Evolutionary conservation across 495 filamentous ascomycete species (phyloP).

Genomic region (Saxispiralis lemnorum): DNA sequence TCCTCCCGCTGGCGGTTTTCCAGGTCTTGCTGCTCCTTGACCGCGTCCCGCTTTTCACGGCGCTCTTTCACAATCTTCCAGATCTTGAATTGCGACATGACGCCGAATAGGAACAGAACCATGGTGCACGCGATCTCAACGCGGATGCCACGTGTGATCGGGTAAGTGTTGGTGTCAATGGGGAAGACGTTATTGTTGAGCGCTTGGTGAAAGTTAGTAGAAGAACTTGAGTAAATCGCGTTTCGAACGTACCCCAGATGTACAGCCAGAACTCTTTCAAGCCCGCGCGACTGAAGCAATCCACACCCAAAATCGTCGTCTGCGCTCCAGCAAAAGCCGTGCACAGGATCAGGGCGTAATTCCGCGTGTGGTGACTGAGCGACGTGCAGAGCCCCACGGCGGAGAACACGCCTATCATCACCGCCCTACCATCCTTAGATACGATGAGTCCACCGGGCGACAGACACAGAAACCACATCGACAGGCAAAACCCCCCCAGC

Average conservation of each 20-base stretch:
- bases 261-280: constrained; percentile 94
- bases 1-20: constrained; percentile 54
- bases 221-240: background rate
- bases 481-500: constrained; percentile 70
- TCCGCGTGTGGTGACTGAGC: constrained; percentile 61
- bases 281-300: constrained; percentile 77
- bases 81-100: constrained; percentile 68
- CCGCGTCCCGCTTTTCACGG: constrained; percentile 41
- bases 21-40: constrained; percentile 36
- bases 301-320: constrained; percentile 61
- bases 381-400: constrained; percentile 50
- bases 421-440: constrained; percentile 40
- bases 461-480: constrained; percentile 75
- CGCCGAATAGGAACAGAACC: constrained; percentile 52
- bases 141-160: constrained; percentile 67
- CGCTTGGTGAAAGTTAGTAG: constrained; percentile 25
- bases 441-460: constrained; percentile 58
- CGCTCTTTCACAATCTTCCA: constrained; percentile 75
- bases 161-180: constrained; percentile 55
- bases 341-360: constrained; percentile 54
- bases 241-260: constrained; percentile 50
- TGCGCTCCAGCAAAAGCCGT: constrained; percentile 74
- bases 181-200: constrained; percentile 72
- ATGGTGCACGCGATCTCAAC: constrained; percentile 71
- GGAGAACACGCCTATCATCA: constrained; percentile 60